Base-by-base conservation (phyloP, 2,329 filamentous ascomycete species). In the Aspergillus chevalieri region DNA sequence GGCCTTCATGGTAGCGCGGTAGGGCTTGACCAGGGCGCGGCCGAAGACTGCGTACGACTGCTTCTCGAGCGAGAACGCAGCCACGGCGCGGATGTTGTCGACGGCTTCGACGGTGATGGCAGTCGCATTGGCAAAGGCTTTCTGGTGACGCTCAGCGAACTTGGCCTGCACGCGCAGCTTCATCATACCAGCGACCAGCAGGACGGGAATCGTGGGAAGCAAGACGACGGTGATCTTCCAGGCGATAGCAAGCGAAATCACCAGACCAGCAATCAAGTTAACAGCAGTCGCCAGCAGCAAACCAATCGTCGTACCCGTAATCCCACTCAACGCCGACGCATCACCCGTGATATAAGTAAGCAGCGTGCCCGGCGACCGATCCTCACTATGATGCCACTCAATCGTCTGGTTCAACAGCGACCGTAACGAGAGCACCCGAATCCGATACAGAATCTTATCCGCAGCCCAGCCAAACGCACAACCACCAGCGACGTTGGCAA, bases 161-260 rank as follows among this genome's bases (percentile, higher is more conserved):
- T 61, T 75, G 5, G 78, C 76, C 1, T 86, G 76, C 4, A 82
- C 77, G 6, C 62, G 77, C 21, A 89, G 73, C 55, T 86, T 80
- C 78, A 89, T 82, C 57, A 86, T 79, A 0, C 86, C 86, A 0
- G 84, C 77, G 1, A 81, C 80, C 0, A 90, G 72, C 12, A 89
- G 76, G 3, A 89, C 67, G 0, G 86, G 87, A 0, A 89, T 81
- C 1, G 81, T 78, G 0, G 85, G 78, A 3, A 90, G 74, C 46
- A 84, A 82, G 2, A 89, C 86, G 12, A 90, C 71, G 1, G 85
- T 84, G 53, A 90, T 88, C 60, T 82, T 85, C 86, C 86, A 90
- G 5, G 84, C 84, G 28, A 89, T 73, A 28, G 86, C 78, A 54
- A 86, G 83, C 0, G 85, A 82, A 6, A 89, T 67, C 21, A 85